Evolutionary conservation across 768 basidiomycete species (phyloP).

Genomic region (Lactifluus subvellereus): DNA sequence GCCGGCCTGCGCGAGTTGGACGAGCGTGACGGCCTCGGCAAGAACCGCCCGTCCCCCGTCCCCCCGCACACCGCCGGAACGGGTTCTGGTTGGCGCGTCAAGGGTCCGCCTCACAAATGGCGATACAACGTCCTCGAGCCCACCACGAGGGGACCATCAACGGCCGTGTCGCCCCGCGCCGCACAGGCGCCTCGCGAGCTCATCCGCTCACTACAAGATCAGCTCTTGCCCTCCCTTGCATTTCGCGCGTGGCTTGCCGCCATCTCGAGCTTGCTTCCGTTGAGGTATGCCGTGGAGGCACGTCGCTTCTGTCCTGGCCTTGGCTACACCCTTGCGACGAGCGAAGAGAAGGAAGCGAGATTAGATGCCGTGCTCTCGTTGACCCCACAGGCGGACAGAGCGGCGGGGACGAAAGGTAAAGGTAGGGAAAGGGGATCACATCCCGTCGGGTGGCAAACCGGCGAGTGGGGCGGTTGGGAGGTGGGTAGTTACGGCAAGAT

Average conservation of each 20-base stretch:
- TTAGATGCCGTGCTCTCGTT: constrained; percentile 84
- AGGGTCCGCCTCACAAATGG: constrained; percentile 92
- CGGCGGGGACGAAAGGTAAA: constrained; percentile 23
- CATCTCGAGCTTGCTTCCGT: constrained; percentile 65
- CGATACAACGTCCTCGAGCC: constrained; percentile 71
- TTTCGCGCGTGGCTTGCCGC: constrained; percentile 87
- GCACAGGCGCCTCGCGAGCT: constrained; percentile 52
- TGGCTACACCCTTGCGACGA: constrained; percentile 92
- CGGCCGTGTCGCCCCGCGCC: constrained; percentile 47
- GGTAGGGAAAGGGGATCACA: constrained; percentile 31
- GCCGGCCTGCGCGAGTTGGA: constrained; percentile 60
- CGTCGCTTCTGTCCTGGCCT: constrained; percentile 87
- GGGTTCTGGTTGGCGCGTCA: constrained; percentile 55
- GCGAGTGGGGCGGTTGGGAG: constrained; percentile 94
- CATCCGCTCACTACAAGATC: constrained; percentile 63
- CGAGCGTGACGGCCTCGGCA: constrained; percentile 51
- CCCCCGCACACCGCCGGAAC: constrained; percentile 65
- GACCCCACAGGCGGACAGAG: constrained; percentile 52
- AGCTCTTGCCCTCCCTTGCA: constrained; percentile 71
- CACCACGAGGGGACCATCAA: constrained; percentile 33
- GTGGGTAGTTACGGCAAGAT: constrained; percentile 36
- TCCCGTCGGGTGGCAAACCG: constrained; percentile 55
- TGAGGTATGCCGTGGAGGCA: constrained; percentile 70
- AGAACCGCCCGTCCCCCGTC: constrained; percentile 45
- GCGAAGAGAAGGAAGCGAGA: constrained; percentile 72